Conservation (phyloP, 352 stramenopile species). For the Pythium grandisporangium region DNA sequence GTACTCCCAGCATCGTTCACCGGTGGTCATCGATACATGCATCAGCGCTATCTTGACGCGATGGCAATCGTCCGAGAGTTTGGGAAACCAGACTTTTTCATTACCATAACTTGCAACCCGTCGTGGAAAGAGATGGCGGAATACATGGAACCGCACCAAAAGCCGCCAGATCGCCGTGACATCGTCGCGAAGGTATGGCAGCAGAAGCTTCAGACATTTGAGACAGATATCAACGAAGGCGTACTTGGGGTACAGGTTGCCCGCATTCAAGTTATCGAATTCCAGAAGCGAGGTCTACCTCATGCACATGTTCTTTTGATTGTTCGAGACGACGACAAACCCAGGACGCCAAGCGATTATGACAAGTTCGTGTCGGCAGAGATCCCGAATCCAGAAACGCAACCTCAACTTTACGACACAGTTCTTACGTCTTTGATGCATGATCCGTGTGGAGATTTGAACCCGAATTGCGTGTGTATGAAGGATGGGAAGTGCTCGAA, state of each 20-base stretch:
- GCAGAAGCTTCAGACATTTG: constrained; percentile 11
- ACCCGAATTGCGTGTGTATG: too few relatives aligned
- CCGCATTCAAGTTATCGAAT: too few relatives aligned
- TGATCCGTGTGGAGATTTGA: too few relatives aligned
- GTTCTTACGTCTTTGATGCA: too few relatives aligned
- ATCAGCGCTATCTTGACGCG: constrained; percentile 18
- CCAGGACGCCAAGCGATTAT: background rate
- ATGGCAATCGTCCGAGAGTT: constrained; percentile 27
- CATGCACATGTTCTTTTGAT: too few relatives aligned
- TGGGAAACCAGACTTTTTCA: constrained; percentile 31
- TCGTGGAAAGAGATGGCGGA: constrained; percentile 31
- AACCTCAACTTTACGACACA: too few relatives aligned
- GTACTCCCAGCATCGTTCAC: constrained; percentile 7
- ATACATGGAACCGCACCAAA: constrained; percentile 1
- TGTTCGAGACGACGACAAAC: too few relatives aligned
- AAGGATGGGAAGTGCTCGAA: too few relatives aligned
- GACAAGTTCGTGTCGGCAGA: constrained; percentile 6
- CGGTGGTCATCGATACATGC: constrained; percentile 10
- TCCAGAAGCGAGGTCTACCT: too few relatives aligned
- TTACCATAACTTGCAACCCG: constrained; percentile 42
- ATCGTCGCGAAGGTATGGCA: constrained; percentile 12
- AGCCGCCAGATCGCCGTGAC: constrained; percentile 7
- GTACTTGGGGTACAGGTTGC: too few relatives aligned
- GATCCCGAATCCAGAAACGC: too few relatives aligned
- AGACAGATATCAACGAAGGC: constrained; percentile 21